A percentile compares a stretch with the other conserved stretches of the same genome.
These are phyloP conservation scores for Phyllosticta paracitricarpa DNA, from an alignment of 2,329 filamentous ascomycete species.

Conservation along the genomic window DNA sequence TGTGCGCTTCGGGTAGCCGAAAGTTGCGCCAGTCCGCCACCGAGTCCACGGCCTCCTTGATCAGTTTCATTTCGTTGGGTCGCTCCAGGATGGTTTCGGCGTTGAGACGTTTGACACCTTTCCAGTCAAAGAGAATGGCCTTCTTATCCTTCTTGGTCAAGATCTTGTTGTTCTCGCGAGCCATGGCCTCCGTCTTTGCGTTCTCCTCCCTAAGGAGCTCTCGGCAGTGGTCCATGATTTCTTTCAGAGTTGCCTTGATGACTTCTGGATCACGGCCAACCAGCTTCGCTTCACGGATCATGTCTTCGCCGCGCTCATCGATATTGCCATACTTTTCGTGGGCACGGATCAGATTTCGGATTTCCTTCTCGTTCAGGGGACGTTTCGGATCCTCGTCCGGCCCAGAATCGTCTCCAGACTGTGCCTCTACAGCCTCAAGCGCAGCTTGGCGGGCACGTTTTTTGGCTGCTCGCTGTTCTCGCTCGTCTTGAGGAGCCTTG, in stretches of 20 bases:
- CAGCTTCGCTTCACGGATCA: conserved; percentile 78
- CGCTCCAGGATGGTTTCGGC: conserved; percentile 91
- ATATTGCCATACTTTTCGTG: conserved; percentile 87
- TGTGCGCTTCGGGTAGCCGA: conserved; percentile 81
- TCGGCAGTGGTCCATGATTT: conserved; percentile 65
- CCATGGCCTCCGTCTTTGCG: conserved; percentile 50
- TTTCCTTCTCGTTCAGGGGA: conserved; percentile 87
- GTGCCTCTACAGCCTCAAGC: conserved; percentile 49
- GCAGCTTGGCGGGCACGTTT: conserved; percentile 61
- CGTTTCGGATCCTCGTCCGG: conserved; percentile 68
- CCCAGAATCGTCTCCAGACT: conserved; percentile 34
- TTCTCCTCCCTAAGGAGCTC: conserved; percentile 64
- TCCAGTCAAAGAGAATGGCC: conserved; percentile 89
- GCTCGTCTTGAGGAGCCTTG: conserved; percentile 51
- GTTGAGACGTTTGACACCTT: conserved; percentile 87
- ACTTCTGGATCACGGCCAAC: conserved; percentile 73
- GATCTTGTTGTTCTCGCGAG: conserved; percentile 64
- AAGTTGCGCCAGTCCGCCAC: conserved; percentile 65
- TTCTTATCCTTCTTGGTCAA: conserved; percentile 97
- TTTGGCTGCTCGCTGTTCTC: conserved; percentile 58
- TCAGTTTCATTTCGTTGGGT: conserved; percentile 75
- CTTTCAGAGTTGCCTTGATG: conserved; percentile 63
- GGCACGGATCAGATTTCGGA: conserved; percentile 79
- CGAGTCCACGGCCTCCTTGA: conserved; percentile 61
- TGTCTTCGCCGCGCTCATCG: conserved; percentile 77